Evolutionary conservation across 169 alveolate genomes (phyloP), one percentile per base, ranked within the genome.

Genomic region (Cryptosporidium ubiquitum): DNA sequence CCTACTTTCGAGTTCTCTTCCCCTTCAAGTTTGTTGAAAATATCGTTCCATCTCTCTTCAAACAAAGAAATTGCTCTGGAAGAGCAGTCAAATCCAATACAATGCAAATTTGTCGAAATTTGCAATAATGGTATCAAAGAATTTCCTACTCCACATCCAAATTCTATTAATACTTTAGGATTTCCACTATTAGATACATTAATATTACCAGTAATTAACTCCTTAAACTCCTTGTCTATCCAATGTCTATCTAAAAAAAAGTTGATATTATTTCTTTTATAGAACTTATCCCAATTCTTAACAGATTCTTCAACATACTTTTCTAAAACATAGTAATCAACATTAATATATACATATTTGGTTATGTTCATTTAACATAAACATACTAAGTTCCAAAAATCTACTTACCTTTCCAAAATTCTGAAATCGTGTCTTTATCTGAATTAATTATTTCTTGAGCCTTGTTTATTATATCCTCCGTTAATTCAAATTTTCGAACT

Each of bases 101-200:
- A 95, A 84, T 93, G 74, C 14, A 93, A 92, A 61, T 91, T 23
- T 14, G 91, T 91, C 70, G 93, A 93, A 51, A 92, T 79, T 51
- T 89, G 68, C 55, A 93, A 91, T 40, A 97, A 91, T 16, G 99
- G 99, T 71, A 94, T 95, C 79, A 97, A 86, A 31, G 98, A 96
- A 89, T 97, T 96, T 2, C 99, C 99, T 0, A 97, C 99, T 37
- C 99, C 99, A 93, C 99, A 97, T 35, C 99, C 99, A 68, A 95
- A 92, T 92, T 96, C 98, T 39, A 94, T 84, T 66, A 95, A 86
- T 37, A 93, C 73, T 66, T 39, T 20, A 37, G 57, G 61, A 18
- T 18, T n/a, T n/a, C 84, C 58, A 71, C 51, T 66, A 79, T 79
- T 33, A 7, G 66, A 10, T 33, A 68, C 57, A 70, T 47, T 73